A percentile compares a stretch with the other conserved stretches of the same genome.
These are phyloP conservation scores for Teunomyces gatunensis DNA, from an alignment of 805 yeast genomes.

Conservation along the genomic window DNA sequence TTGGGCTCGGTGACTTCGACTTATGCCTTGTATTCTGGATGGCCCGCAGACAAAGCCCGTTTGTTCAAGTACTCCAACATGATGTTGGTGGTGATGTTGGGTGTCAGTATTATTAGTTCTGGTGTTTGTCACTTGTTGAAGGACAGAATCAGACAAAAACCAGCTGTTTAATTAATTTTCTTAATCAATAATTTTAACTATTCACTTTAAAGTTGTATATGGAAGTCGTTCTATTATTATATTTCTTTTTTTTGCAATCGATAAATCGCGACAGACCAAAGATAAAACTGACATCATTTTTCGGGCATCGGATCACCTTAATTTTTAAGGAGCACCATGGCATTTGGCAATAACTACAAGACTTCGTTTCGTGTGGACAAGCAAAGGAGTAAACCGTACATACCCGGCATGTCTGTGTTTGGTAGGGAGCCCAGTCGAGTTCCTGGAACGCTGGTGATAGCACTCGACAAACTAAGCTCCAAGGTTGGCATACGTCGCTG, in stretches of 20 bases:
- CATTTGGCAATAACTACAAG: conserved; percentile 3
- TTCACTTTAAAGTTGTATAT: neutral
- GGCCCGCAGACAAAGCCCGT: conserved; percentile 73
- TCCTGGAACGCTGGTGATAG: conserved; percentile 3
- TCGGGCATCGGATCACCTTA: neutral
- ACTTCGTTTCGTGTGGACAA: conserved; percentile 3
- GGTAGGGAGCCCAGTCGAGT: conserved; percentile 1
- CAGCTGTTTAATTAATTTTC: neutral
- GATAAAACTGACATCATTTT: neutral
- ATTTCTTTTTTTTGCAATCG: neutral
- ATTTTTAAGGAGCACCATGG: neutral
- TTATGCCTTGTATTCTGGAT: conserved; percentile 80
- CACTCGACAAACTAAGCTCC: neutral
- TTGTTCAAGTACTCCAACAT: conserved; percentile 70
- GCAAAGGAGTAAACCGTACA: conserved; percentile 6
- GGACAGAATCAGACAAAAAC: conserved; percentile 26
- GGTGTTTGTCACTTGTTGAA: conserved; percentile 32
- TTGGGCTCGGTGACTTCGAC: conserved; percentile 84
- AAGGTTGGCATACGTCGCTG: conserved; percentile 3
- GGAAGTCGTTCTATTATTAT: neutral
- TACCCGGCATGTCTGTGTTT: conserved; percentile 12
- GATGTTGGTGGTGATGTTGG: conserved; percentile 79
- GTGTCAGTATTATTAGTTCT: conserved; percentile 59
- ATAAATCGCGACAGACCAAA: neutral
- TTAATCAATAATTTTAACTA: neutral